phyloP scores from a whole-genome alignment of 1,284 basidiomycete genomes.

The Laetiporus sulphureus region DNA sequence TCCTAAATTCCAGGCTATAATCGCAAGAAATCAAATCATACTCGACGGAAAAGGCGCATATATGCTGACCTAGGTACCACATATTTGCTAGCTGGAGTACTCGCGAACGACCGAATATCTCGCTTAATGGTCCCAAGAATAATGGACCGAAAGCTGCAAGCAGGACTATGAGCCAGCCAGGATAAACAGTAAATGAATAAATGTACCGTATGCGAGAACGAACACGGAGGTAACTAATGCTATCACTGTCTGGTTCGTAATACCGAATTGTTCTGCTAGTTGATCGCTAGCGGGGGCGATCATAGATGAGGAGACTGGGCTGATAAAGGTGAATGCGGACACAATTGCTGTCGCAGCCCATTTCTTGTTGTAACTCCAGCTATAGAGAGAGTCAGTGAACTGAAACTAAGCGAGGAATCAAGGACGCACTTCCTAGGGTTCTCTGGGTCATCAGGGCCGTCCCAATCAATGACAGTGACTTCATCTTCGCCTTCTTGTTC shows the following conservation, averaged over 20 bases:
- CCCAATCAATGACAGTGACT: slow-evolving; percentile 45
- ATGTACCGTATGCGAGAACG: slow-evolving; percentile 57
- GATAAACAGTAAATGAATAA: background rate
- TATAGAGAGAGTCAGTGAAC: too few relatives aligned
- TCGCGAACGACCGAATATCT: slow-evolving; percentile 37
- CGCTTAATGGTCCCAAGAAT: slow-evolving; percentile 49
- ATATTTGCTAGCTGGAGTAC: slow-evolving; percentile 48
- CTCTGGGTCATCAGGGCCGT: slow-evolving; percentile 50
- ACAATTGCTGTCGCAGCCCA: slow-evolving; percentile 58
- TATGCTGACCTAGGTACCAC: slow-evolving; percentile 43
- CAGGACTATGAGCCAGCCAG: too few relatives aligned
- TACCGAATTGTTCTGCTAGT: slow-evolving; percentile 48
- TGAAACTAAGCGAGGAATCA: background rate
- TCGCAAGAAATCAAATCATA: background rate
- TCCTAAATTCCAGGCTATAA: slow-evolving; percentile 54
- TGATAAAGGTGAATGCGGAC: slow-evolving; percentile 60
- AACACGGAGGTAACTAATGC: slow-evolving; percentile 65
- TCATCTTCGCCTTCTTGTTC: too few relatives aligned
- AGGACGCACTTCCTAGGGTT: slow-evolving; percentile 59
- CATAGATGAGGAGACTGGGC: slow-evolving; percentile 65
- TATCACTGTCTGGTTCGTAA: slow-evolving; percentile 43
- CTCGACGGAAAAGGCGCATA: background rate
- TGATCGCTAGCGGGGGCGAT: slow-evolving; percentile 57
- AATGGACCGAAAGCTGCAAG: slow-evolving; percentile 42
- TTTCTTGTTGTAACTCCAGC: slow-evolving; percentile 55